These are phyloP conservation scores for Penicillium aurantiogriseum DNA, from an alignment of 2,329 filamentous ascomycete species.

Conservation along the genomic window DNA sequence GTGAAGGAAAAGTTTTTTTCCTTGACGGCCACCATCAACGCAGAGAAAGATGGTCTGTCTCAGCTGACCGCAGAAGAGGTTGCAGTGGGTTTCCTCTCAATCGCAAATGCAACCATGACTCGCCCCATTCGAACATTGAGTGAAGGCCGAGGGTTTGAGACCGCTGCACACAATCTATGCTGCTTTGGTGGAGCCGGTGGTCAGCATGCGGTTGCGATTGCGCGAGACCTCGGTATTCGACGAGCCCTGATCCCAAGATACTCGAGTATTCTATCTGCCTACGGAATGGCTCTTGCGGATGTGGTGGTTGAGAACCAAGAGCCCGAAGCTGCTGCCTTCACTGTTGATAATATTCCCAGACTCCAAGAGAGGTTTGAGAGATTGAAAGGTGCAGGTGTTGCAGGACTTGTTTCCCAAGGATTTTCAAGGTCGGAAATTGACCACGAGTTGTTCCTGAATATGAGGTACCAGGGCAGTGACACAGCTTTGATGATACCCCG, in stretches of 20 bases:
- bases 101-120: slow-evolving; percentile 42
- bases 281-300: background rate
- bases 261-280: background rate
- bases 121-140: slow-evolving; percentile 84
- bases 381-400: too few species aligned
- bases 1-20: slow-evolving; percentile 58
- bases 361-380: too few species aligned
- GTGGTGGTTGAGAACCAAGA: background rate
- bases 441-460: background rate
- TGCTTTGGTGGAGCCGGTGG: slow-evolving; percentile 37
- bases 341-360: background rate
- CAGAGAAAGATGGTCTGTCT: slow-evolving; percentile 47
- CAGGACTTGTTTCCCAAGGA: background rate
- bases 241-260: background rate
- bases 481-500: background rate
- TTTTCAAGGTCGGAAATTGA: background rate
- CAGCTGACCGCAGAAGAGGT: slow-evolving; percentile 56
- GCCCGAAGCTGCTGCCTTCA: background rate
- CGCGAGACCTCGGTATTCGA: background rate
- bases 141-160: slow-evolving; percentile 77
- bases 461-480: background rate
- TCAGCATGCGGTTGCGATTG: slow-evolving; percentile 37
- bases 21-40: slow-evolving; percentile 65
- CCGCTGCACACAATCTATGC: slow-evolving; percentile 28
- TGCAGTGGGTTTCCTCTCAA: slow-evolving; percentile 38